These are phyloP conservation scores for Xylaria digitata DNA, from an alignment of 2,329 filamentous ascomycete genomes.

Conservation along the genomic window DNA sequence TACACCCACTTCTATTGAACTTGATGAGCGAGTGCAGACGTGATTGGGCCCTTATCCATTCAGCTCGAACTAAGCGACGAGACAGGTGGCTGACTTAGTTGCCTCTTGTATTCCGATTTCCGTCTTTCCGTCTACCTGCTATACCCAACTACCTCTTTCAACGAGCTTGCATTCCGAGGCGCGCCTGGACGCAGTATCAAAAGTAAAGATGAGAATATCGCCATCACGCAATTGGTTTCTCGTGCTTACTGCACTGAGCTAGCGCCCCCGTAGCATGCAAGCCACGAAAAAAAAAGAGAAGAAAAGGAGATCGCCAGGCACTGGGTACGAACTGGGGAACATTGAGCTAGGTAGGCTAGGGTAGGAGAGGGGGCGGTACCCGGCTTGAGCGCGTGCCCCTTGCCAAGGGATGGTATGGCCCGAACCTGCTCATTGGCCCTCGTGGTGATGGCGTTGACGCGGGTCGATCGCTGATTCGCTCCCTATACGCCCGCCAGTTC, in stretches of 20 bases:
- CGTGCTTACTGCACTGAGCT: conserved; percentile 21
- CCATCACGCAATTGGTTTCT: neutral
- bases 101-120: conserved; percentile 1
- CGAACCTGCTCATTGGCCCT: conserved; percentile 14
- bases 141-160: conserved; percentile 6
- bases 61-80: conserved; percentile 27
- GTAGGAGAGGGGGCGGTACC: neutral
- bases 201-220: neutral
- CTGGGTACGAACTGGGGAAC: conserved; percentile 25
- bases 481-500: conserved; percentile 13
- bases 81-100: conserved; percentile 23
- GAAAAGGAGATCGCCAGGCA: conserved; percentile 33
- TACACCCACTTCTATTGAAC: conserved; percentile 10
- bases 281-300: conserved; percentile 23
- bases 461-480: conserved; percentile 17
- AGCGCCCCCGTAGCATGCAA: conserved; percentile 15
- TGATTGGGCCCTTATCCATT: conserved; percentile 24
- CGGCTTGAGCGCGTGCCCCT: conserved; percentile 4
- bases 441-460: conserved; percentile 17
- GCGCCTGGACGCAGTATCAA: conserved; percentile 11
- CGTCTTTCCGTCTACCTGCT: neutral
- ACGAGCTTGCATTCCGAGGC: neutral
- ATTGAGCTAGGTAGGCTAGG: neutral
- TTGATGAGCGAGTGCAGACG: neutral
- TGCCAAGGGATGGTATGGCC: conserved; percentile 12